Evolutionary conservation across 164 flowering plant species (phyloP).

Genomic region (Piper longum): DNA sequence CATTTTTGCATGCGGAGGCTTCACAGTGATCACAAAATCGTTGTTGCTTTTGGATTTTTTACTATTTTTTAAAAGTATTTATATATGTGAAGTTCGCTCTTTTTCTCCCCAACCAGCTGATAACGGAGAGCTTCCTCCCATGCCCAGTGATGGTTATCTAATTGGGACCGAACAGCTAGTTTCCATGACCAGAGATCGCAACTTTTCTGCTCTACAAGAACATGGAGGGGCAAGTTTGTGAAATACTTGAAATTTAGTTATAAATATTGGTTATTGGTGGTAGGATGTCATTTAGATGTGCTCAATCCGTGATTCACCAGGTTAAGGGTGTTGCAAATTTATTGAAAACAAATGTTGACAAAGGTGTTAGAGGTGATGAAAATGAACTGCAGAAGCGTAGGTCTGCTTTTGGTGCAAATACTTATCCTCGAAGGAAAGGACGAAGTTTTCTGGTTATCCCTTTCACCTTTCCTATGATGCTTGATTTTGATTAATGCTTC

Average conservation of each 20-base stretch:
- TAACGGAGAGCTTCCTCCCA: slow-evolving; percentile 5
- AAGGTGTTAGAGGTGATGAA: slow-evolving; percentile 72
- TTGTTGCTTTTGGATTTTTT: no score
- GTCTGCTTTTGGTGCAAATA: slow-evolving; percentile 73
- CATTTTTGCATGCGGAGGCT: no score
- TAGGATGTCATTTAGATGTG: neutral
- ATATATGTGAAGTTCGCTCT: neutral
- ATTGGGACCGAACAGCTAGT: slow-evolving; percentile 54
- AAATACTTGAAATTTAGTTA: neutral
- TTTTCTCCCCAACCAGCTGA: slow-evolving; percentile 15
- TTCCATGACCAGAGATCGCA: slow-evolving; percentile 51
- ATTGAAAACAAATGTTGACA: slow-evolving; percentile 56
- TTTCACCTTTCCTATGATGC: neutral
- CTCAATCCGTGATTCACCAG: slow-evolving; percentile 17
- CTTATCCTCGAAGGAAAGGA: slow-evolving; percentile 88
- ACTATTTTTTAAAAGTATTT: no score
- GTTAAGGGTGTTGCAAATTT: slow-evolving; percentile 48
- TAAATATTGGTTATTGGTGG: neutral
- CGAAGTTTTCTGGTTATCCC: slow-evolving; percentile 54
- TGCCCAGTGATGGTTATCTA: slow-evolving; percentile 35
- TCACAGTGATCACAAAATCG: no score
- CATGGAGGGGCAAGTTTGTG: slow-evolving; percentile 59
- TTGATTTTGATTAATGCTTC: neutral
- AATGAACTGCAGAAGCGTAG: slow-evolving; percentile 42
- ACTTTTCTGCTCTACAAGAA: slow-evolving; percentile 36